phyloP scores from a whole-genome alignment of 768 basidiomycete genomes.

The Pholiota microspora region DNA sequence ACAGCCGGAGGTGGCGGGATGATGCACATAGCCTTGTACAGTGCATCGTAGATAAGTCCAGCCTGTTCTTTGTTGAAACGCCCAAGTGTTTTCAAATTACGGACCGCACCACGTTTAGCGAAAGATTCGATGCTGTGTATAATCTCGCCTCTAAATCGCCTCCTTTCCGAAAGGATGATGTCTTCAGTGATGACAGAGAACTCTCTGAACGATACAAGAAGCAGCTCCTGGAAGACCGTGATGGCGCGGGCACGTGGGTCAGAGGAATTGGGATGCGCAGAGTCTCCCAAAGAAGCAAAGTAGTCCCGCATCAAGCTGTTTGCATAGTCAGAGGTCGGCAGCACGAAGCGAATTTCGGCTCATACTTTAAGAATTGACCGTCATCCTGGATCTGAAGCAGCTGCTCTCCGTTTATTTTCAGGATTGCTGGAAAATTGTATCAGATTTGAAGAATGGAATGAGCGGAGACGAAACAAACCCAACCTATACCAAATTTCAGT shows the following conservation, averaged over 20 bases:
- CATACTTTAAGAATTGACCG: conserved; percentile 92
- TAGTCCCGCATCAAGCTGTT: conserved; percentile 90
- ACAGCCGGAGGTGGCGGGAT: conserved; percentile 62
- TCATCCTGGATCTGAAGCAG: conserved; percentile 94
- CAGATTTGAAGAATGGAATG: conserved; percentile 1
- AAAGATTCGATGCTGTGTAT: conserved; percentile 92
- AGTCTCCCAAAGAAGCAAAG: conserved; percentile 89
- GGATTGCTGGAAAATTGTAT: conserved; percentile 61
- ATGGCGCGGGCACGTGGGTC: conserved; percentile 92
- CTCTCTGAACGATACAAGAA: conserved; percentile 96
- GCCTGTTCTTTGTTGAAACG: conserved; percentile 86
- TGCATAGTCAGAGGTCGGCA: neutral
- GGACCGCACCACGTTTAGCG: conserved; percentile 85
- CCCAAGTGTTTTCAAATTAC: conserved; percentile 79
- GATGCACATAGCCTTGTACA: conserved; percentile 82
- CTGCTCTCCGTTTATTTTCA: conserved; percentile 96
- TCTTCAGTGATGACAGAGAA: conserved; percentile 97
- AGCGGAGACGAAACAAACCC: conserved; percentile 38
- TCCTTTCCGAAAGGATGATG: conserved; percentile 83
- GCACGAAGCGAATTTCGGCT: conserved; percentile 3
- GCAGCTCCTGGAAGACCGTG: conserved; percentile 95
- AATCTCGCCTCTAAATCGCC: conserved; percentile 84
- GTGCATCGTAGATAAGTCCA: conserved; percentile 88
- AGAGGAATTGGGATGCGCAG: conserved; percentile 85
- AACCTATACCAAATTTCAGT: conserved; percentile 36